A percentile compares a stretch with the other conserved stretches of the same genome.
phyloP scores from a whole-genome alignment of 225 moss, liverwort and hornwort species.

The Marchantia paleacea region DNA sequence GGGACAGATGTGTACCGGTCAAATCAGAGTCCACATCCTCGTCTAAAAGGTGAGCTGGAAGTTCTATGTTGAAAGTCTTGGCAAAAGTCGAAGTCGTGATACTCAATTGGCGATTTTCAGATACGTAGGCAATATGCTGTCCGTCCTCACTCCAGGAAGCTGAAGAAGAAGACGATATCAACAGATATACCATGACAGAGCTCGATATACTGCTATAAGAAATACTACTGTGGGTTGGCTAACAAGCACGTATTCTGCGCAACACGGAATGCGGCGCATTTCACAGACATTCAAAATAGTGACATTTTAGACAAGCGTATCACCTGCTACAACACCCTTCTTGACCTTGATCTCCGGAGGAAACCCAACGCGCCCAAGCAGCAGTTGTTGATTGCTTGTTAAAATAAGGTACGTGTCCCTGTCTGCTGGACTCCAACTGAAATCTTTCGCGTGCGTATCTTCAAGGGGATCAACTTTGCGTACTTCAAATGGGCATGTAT shows the following conservation, averaged over 20 bases:
- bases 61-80: slow-evolving; percentile 43
- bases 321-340: slow-evolving; percentile 71
- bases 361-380: slow-evolving; percentile 66
- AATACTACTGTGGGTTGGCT: neutral
- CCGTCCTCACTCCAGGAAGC: slow-evolving; percentile 96
- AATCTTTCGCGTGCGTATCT: slow-evolving; percentile 60
- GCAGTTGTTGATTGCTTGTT: slow-evolving; percentile 64
- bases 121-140: slow-evolving; percentile 61
- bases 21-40: slow-evolving; percentile 43
- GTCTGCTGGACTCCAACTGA: slow-evolving; percentile 78
- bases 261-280: neutral
- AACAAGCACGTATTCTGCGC: neutral
- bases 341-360: slow-evolving; percentile 48
- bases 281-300: neutral
- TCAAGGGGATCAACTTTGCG: slow-evolving; percentile 41
- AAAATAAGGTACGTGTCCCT: slow-evolving; percentile 59
- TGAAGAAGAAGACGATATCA: slow-evolving; percentile 26
- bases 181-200: too few species aligned
- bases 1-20: slow-evolving; percentile 44
- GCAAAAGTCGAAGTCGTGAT: slow-evolving; percentile 57
- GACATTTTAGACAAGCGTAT: neutral
- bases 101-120: slow-evolving; percentile 48
- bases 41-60: slow-evolving; percentile 62
- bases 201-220: neutral
- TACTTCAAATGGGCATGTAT: slow-evolving; percentile 58